These are phyloP conservation scores for Stagonosporopsis rhizophila DNA, from an alignment of 2,329 filamentous ascomycete species.

Conservation along the genomic window DNA sequence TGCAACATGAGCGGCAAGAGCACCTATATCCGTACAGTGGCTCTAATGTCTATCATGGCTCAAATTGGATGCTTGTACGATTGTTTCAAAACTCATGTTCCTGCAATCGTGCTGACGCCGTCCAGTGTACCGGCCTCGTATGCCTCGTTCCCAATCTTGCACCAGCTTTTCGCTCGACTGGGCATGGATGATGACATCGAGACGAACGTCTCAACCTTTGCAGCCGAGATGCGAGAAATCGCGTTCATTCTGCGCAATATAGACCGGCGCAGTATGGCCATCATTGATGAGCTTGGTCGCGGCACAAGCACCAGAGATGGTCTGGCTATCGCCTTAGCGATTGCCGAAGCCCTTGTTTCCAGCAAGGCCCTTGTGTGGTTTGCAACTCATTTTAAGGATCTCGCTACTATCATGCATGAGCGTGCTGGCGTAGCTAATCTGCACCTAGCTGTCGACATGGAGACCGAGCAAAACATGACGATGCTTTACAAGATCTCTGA, in stretches of 20 bases:
- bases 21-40: slow-evolving; percentile 87
- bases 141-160: slow-evolving; percentile 79
- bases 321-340: slow-evolving; percentile 84
- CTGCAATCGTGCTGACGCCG: slow-evolving; percentile 12
- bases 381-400: slow-evolving; percentile 87
- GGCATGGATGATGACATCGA: slow-evolving; percentile 89
- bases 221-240: slow-evolving; percentile 94
- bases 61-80: slow-evolving; percentile 80
- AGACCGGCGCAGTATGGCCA: slow-evolving; percentile 75
- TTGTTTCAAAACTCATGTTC: not conserved
- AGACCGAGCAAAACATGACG: slow-evolving; percentile 68
- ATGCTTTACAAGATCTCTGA: slow-evolving; percentile 87
- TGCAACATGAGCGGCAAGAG: slow-evolving; percentile 98
- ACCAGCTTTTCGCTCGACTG: slow-evolving; percentile 85
- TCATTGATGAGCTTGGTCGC: slow-evolving; percentile 91
- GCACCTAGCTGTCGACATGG: slow-evolving; percentile 76
- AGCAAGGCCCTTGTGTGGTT: slow-evolving; percentile 87
- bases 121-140: slow-evolving; percentile 76
- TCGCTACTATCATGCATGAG: slow-evolving; percentile 77
- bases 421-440: slow-evolving; percentile 81
- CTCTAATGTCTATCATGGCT: slow-evolving; percentile 88
- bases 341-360: slow-evolving; percentile 85
- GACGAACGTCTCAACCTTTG: slow-evolving; percentile 91
- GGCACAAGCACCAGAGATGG: slow-evolving; percentile 91
- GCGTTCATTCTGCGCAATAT: slow-evolving; percentile 90